Evolutionary conservation across 768 basidiomycete species (phyloP), one percentile per base, ranked within the genome.

Genomic region (Leccinum pellstonianum): DNA sequence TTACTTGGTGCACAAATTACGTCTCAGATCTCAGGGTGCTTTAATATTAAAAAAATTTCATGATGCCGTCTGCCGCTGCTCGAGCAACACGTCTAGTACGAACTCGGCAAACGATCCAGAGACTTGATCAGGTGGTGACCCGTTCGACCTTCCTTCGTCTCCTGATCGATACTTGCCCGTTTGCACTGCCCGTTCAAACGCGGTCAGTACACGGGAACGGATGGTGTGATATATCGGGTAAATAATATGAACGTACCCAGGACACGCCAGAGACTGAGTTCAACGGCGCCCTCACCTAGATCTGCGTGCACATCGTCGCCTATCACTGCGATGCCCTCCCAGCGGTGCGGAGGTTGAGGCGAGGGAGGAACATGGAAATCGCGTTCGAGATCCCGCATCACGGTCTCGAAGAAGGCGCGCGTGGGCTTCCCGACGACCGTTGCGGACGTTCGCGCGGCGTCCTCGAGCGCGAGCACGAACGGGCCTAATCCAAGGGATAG

Each of bases 401-500:
- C 84, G 9, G 80, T 73, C 59, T 86, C 75, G 63, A 87, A 90
- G 66, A 90, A 90, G 1, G 72, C 64, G 15, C 74, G 74, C 0
- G 78, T 79, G 0, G 88, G 88, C 66, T 90, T 90, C 2, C 89
- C 89, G 5, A 90, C 80, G 19, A 85, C 75, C 43, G 77, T 77
- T 0, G 86, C 84, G 11, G 76, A 62, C 37, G 75, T 68, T 0
- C 77, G 80, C 0, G 81, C 61, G 1, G 86, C 86, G 15, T 74
- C 70, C 65, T 90, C 88, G 15, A 91, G 77, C 1, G 85, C 86
- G 2, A 77, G 70, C 17, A 90, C 81, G 65, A 90, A 91, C 2
- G 87, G 86, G 0, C 89, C 88, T 0, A 86, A 85, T 1, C 89
- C 88, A 12, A 90, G 75, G 4, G 85, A 86, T 5, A 89, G 77